Evolutionary conservation across 2,329 filamentous ascomycete species (phyloP).

Genomic region (Seiridium unicorne): DNA sequence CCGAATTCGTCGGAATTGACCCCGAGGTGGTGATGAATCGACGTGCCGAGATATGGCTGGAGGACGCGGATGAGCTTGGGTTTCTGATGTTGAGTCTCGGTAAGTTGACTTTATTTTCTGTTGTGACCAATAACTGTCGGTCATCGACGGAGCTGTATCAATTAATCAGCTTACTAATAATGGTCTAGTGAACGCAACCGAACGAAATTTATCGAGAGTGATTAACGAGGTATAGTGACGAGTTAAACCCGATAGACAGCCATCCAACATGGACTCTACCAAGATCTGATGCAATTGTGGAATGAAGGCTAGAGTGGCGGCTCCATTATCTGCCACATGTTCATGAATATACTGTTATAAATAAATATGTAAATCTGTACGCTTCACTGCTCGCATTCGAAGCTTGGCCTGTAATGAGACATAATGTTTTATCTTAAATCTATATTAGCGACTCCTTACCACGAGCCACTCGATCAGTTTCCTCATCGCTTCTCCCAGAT

Average conservation of each 20-base stretch:
- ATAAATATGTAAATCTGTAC: too few species aligned
- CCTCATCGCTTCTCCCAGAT: constrained; percentile 78
- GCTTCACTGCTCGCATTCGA: too few species aligned
- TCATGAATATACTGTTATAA: too few species aligned
- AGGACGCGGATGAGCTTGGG: constrained; percentile 40
- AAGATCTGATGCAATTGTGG: too few species aligned
- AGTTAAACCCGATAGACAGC: too few species aligned
- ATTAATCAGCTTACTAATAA: background rate
- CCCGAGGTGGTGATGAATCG: constrained; percentile 26
- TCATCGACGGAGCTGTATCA: background rate
- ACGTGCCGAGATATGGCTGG: constrained; percentile 36
- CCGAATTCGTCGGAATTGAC: constrained; percentile 28
- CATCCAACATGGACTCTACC: too few species aligned
- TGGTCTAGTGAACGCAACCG: background rate
- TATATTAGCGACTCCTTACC: background rate
- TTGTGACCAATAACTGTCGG: too few species aligned
- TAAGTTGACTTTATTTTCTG: background rate
- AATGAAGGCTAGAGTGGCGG: too few species aligned
- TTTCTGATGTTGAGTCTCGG: constrained; percentile 34
- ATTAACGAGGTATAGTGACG: background rate
- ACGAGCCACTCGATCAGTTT: constrained; percentile 54
- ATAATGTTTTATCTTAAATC: too few species aligned
- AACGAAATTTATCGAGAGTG: background rate
- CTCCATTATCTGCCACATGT: too few species aligned
- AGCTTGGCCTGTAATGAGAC: too few species aligned